phyloP scores from a whole-genome alignment of 1,284 basidiomycete species.

The Pseudozyma flocculosa region DNA sequence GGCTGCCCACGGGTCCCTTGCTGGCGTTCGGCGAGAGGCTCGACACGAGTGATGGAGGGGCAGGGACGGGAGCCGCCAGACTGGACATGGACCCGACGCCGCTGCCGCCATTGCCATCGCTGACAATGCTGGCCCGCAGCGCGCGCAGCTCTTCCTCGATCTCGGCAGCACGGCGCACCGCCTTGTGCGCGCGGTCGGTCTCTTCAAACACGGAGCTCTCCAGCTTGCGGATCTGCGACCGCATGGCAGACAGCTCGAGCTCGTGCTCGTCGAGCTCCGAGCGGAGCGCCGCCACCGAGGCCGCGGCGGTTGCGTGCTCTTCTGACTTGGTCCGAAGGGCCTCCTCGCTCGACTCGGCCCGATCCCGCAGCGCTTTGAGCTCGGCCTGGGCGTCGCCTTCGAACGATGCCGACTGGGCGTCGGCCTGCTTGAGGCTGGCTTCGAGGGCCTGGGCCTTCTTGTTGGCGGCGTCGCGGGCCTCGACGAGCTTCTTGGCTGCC shows the following conservation, averaged over 20 bases:
- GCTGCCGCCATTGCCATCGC: not conserved
- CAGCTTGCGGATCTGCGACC: conserved; percentile 41
- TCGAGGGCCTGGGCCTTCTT: no score
- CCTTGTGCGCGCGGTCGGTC: conserved; percentile 35
- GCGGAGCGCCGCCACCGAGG: conserved; percentile 16
- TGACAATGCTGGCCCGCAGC: not conserved
- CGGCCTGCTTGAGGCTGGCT: conserved; percentile 3
- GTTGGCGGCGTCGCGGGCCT: conserved; percentile 6
- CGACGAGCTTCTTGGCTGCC: conserved; percentile 8
- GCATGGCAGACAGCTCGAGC: conserved; percentile 30
- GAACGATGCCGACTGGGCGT: not conserved
- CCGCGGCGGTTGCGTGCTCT: no score
- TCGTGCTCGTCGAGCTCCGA: conserved; percentile 35
- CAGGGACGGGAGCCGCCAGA: not conserved
- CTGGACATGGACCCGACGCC: not conserved
- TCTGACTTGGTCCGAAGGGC: conserved; percentile 14
- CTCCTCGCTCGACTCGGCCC: conserved; percentile 10
- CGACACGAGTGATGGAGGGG: not conserved
- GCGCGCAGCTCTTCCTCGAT: conserved; percentile 29
- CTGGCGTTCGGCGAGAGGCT: not conserved
- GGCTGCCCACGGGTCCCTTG: not conserved
- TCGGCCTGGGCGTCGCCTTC: conserved; percentile 1
- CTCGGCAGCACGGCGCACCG: conserved; percentile 26
- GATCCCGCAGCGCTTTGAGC: conserved; percentile 10
- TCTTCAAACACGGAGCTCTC: conserved; percentile 44